Conservation (phyloP, 2,329 filamentous ascomycete species). For the Colletotrichum nymphaeae region DNA sequence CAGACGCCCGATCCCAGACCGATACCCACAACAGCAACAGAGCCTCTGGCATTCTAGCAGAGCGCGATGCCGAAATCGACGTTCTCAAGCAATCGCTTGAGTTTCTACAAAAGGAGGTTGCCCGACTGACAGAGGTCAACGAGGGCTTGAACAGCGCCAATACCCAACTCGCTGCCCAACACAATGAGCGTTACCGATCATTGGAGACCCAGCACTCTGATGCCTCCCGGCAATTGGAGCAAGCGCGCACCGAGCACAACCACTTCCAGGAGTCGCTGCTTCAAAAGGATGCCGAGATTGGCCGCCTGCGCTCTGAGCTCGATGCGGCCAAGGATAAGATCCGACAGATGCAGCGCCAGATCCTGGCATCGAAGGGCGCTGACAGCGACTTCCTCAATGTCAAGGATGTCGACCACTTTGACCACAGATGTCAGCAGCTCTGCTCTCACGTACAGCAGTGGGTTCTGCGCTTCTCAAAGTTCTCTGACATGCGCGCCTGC, state of each 20-base stretch:
- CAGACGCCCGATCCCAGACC: conserved; percentile 67
- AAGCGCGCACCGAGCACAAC: conserved; percentile 73
- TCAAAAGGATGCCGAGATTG: conserved; percentile 87
- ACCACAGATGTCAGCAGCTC: conserved; percentile 91
- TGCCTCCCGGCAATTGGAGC: conserved; percentile 75
- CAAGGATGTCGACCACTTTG: conserved; percentile 94
- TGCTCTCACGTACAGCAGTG: conserved; percentile 97
- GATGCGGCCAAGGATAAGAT: conserved; percentile 76
- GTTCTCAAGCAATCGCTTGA: conserved; percentile 82
- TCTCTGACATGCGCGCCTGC: conserved; percentile 91
- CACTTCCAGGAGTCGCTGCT: conserved; percentile 74
- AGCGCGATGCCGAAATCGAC: conserved; percentile 89
- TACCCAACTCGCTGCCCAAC: conserved; percentile 78
- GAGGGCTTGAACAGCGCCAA: conserved; percentile 83
- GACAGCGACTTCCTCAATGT: conserved; percentile 81
- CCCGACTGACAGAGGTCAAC: conserved; percentile 84
- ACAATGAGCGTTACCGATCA: conserved; percentile 76
- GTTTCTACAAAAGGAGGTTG: conserved; percentile 84
- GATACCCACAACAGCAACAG: conserved; percentile 75
- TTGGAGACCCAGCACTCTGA: conserved; percentile 76
- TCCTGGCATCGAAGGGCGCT: conserved; percentile 67
- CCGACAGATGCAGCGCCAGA: conserved; percentile 62
- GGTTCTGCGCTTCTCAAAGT: conserved; percentile 98
- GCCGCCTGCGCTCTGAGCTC: conserved; percentile 80
- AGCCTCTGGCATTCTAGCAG: conserved; percentile 77